Base-by-base conservation (phyloP, 73 alveolate genomes). In the Blepharisma japonicum region DNA sequence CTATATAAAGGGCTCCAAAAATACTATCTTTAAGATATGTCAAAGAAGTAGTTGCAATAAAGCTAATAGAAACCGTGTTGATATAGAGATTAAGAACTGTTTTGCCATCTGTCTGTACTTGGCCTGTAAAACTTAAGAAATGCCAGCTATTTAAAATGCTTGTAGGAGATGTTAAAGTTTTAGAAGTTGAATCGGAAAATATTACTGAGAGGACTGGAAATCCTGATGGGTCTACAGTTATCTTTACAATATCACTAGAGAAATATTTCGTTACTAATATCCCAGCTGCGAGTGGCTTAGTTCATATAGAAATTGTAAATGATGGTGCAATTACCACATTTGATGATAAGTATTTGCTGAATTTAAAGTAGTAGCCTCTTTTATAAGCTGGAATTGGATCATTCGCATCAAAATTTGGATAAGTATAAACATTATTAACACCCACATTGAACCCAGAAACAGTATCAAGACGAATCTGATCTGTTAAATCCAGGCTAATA, bases 301-400 rank as follows among this genome's bases (percentile, higher is more conserved):
- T 61, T 39, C 74, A 61, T 20, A 14, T 25, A 61, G 14, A 61
- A 61, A 61, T 5, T 9, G 74, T 61, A 61, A 14, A 18, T 61
- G 11, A 8, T 9, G 74, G 74, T 2, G 74, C 74, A 1, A 61
- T 8, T 5, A 14, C 5, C 2, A 61, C 47, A 61, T 0, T 9
- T 48, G 47, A 20, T n/a, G 50, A 20, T 14, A 18, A 61, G 48
- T 9, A 25, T n/a, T n/a, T 39, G 14, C 47, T 18, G 23, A 8
- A 61, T 61, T 39, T 61, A 25, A 61, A 61, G 5, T 61, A 61
- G 23, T 61, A 61, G 18, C 74, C 74, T 61, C 74, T 61, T 8
- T 8, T 18, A 61, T 61, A n/a, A 61, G 74, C 74, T 18, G 74
- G 47, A 20, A 61, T 20, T 8, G 74, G 74, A 25, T 61, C 74